Evolutionary conservation across 768 basidiomycete species (phyloP), one percentile per base, ranked within the genome.

Genomic region (Suillus hirtellus): DNA sequence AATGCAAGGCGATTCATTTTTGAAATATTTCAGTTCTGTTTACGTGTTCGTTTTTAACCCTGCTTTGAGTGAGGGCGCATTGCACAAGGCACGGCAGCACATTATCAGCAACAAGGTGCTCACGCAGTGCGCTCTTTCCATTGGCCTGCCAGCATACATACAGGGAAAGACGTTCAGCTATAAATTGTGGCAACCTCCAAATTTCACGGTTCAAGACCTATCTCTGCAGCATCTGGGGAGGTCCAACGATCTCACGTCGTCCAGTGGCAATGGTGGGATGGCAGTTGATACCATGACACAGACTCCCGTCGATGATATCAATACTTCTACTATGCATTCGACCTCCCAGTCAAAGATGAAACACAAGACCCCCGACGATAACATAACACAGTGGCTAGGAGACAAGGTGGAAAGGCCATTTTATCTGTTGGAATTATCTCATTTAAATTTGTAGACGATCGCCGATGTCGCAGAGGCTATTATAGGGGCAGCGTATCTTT

Each of bases 401-500:
- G 90, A 93, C 77, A 94, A 94, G 86, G 92, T 90, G 65, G 43
- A 34, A 43, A 49, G 38, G 43, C 49, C 34, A 42, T 17, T 42
- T 59, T 46, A 55, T 63, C 56, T 49, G 60, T 7, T 56, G 38
- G 53, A 58, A 49, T 59, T 31, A 64, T 10, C 56, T 71, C 60
- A 74, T 56, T 58, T 46, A 43, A 27, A 19, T 69, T 21, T 60
- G 31, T 38, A 94, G 93, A 85, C 87, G 24, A 80, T 93, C 35
- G 93, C 93, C 56, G 93, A 95, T 75, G 90, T 93, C 49, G 84
- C 86, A 10, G 93, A 95, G 75, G 91, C 93, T 4, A 86, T 95
- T 64, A 86, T 94, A 34, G 93, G 89, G 40, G 93, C 92, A 19
- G 91, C 89, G 5, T 93, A 88, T 71, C 78, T 90, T 52, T 85